Evolutionary conservation across 164 flowering plant species (phyloP).

Genomic region (Vitis rupestris): DNA sequence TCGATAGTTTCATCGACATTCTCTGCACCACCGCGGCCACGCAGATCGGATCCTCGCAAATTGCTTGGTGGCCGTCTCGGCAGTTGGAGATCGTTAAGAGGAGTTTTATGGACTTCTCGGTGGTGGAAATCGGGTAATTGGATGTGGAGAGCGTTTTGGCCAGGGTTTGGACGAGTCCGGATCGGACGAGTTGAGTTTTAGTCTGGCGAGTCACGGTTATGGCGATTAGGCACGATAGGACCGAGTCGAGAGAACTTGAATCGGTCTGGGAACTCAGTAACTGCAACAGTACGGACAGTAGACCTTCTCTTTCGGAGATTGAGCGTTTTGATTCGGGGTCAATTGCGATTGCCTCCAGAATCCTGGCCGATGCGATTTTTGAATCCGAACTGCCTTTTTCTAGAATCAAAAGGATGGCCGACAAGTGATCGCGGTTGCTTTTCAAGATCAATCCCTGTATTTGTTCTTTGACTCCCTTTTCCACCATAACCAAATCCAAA

Average conservation of each 20-base stretch:
- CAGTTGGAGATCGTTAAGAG: constrained; percentile 24
- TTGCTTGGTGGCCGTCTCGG: constrained; percentile 32
- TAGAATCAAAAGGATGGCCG: constrained; percentile 9
- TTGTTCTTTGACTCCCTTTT: constrained; percentile 7
- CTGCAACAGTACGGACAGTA: constrained; percentile 11
- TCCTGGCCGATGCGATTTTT: constrained; percentile 13
- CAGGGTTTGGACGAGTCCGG: constrained; percentile 21
- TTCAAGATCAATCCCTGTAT: constrained; percentile 3
- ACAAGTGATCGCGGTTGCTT: background rate
- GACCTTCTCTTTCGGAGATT: constrained; percentile 7
- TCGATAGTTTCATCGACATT: constrained; percentile 32
- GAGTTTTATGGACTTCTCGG: constrained; percentile 26
- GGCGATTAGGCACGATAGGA: constrained; percentile 17
- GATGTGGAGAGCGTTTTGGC: constrained; percentile 16
- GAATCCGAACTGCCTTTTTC: constrained; percentile 18
- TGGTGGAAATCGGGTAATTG: background rate
- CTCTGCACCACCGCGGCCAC: constrained; percentile 25
- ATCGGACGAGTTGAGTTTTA: constrained; percentile 24
- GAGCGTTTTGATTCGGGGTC: constrained; percentile 18
- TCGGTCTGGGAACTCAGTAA: constrained; percentile 12
- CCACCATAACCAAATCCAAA: constrained; percentile 15
- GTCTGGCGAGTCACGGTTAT: constrained; percentile 12
- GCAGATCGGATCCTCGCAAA: constrained; percentile 24
- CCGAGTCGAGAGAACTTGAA: constrained; percentile 15
- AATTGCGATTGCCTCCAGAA: constrained; percentile 12